Evolutionary conservation across 768 basidiomycete genomes (phyloP).

Genomic region (Boletus rubroflammeus): DNA sequence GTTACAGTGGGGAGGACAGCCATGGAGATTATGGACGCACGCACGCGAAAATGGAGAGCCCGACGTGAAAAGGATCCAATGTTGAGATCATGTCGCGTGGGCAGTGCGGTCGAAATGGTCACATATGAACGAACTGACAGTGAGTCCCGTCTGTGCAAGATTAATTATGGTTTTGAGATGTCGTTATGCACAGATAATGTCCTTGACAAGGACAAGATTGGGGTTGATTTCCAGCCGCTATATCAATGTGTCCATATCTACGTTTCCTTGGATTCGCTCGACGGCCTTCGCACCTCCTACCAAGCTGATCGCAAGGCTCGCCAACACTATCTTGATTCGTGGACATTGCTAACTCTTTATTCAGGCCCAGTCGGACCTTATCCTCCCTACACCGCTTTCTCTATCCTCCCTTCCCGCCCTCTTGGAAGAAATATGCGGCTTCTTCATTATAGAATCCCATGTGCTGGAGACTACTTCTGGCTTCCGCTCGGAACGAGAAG

Average conservation of each 20-base stretch:
- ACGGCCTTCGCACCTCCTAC: conserved; percentile 86
- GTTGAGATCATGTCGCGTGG: conserved; percentile 71
- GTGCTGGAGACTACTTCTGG: conserved; percentile 84
- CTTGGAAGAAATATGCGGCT: conserved; percentile 92
- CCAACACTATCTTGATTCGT: neutral
- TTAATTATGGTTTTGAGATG: conserved; percentile 7
- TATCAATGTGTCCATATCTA: conserved; percentile 98
- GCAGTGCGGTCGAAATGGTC: conserved; percentile 89
- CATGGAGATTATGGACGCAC: conserved; percentile 83
- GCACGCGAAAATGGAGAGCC: conserved; percentile 78
- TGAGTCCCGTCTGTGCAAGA: conserved; percentile 39
- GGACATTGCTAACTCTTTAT: conserved; percentile 13
- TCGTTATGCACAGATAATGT: conserved; percentile 62
- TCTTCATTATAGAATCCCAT: conserved; percentile 94
- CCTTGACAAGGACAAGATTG: conserved; percentile 83
- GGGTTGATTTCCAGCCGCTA: conserved; percentile 90
- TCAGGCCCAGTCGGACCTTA: conserved; percentile 95
- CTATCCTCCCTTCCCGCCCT: conserved; percentile 66
- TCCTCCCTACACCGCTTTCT: conserved; percentile 73
- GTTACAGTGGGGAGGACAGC: conserved; percentile 83
- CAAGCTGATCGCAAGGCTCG: conserved; percentile 93
- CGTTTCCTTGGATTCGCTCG: conserved; percentile 82
- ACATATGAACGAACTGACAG: conserved; percentile 94
- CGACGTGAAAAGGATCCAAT: conserved; percentile 83
- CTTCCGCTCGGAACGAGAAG: conserved; percentile 87